phyloP scores from a whole-genome alignment of 1,284 basidiomycete genomes.

The Nidula niveotomentosa region DNA sequence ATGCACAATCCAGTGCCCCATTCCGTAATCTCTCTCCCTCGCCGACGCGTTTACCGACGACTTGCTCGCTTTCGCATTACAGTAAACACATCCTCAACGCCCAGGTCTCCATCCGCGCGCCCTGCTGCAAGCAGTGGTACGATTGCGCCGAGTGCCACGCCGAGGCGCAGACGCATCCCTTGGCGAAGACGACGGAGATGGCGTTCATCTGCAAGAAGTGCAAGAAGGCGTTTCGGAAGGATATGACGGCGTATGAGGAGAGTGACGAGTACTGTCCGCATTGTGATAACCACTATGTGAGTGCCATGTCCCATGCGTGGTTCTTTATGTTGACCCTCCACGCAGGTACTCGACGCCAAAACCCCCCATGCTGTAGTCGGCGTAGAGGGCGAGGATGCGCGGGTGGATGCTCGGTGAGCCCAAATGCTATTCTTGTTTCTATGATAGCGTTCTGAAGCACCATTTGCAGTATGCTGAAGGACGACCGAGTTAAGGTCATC shows the following conservation, averaged over 20 bases:
- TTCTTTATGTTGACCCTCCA: not conserved
- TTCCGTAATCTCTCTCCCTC: not conserved
- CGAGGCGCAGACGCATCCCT: conserved; percentile 74
- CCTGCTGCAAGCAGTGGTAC: conserved; percentile 95
- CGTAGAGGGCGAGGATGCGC: conserved; percentile 89
- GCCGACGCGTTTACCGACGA: conserved; percentile 2
- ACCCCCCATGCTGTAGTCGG: conserved; percentile 84
- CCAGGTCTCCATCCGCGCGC: conserved; percentile 90
- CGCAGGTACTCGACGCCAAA: conserved; percentile 90
- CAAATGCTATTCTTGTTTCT: not conserved
- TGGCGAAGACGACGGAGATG: conserved; percentile 88
- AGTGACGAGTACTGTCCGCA: conserved; percentile 98
- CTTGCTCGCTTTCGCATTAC: conserved; percentile 5
- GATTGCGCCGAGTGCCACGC: conserved; percentile 96
- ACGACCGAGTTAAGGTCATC: conserved; percentile 38
- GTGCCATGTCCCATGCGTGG: conserved; percentile 27
- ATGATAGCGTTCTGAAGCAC: conserved; percentile 1
- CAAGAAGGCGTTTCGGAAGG: conserved; percentile 95
- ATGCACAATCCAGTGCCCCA: not conserved
- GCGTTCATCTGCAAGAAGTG: conserved; percentile 97
- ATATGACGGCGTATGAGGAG: conserved; percentile 89
- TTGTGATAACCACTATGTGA: conserved; percentile 96
- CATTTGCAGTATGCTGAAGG: conserved; percentile 42
- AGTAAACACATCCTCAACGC: conserved; percentile 95
- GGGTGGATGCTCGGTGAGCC: conserved; percentile 81